Conservation (phyloP, 768 basidiomycete genomes). For the Imleria badia region DNA sequence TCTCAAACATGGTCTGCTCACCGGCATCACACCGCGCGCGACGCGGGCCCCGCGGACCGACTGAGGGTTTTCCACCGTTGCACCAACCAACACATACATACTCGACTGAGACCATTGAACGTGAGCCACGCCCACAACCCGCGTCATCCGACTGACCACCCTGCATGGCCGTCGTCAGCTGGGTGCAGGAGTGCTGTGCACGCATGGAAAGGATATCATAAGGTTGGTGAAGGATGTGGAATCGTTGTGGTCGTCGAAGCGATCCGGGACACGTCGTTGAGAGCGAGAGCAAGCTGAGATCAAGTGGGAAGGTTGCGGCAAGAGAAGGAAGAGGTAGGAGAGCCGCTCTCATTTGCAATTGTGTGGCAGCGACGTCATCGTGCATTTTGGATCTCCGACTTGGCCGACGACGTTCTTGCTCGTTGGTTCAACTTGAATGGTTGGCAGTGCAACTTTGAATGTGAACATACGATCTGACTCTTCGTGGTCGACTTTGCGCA, state of each 20-base stretch:
- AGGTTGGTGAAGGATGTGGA: not conserved
- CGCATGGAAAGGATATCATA: not conserved
- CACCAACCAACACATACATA: not conserved
- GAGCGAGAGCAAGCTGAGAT: not conserved
- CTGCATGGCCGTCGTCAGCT: constrained; percentile 1
- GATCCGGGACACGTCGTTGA: not conserved
- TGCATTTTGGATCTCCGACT: too few relatives aligned
- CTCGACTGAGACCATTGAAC: not conserved
- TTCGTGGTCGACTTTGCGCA: too few relatives aligned
- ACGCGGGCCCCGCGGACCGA: not conserved
- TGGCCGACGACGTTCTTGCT: too few relatives aligned
- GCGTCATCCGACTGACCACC: constrained; percentile 1
- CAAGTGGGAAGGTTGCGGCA: not conserved
- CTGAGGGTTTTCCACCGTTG: not conserved
- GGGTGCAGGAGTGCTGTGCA: constrained; percentile 2
- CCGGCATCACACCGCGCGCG: not conserved
- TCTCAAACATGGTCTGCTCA: not conserved
- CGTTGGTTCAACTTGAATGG: too few relatives aligned
- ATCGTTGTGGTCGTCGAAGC: not conserved
- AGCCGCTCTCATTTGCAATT: too few relatives aligned
- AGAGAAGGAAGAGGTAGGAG: too few relatives aligned
- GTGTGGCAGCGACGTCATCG: too few relatives aligned
- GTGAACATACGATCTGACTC: too few relatives aligned
- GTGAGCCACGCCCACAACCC: constrained; percentile 2
- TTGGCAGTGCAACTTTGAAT: too few relatives aligned